Percentiles rank a stretch among this genome's conserved stretches.
Conservation (phyloP, 208 protist genomes). For the Crithidia bombi region DNA sequence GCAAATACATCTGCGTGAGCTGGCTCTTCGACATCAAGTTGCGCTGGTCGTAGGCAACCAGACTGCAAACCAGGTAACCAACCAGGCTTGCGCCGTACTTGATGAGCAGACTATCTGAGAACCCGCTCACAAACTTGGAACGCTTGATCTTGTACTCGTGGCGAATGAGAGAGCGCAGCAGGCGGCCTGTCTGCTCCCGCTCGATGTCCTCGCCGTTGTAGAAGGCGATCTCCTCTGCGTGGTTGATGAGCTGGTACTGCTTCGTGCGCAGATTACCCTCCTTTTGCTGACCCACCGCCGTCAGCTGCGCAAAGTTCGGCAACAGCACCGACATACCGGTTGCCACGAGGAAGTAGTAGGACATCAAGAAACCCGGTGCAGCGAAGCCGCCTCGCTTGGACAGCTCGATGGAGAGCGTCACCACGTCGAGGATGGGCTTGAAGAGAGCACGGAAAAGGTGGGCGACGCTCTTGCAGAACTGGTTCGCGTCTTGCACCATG, state of each 20-base stretch:
- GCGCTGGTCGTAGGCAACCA: conserved; percentile 48
- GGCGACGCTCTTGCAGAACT: conserved; percentile 79
- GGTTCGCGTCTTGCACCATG: conserved; percentile 71
- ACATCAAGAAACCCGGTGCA: conserved; percentile 59
- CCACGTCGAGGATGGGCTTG: conserved; percentile 82
- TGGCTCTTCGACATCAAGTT: conserved; percentile 40
- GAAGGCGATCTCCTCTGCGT: conserved; percentile 93
- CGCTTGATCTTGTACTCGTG: conserved; percentile 78
- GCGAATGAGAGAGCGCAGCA: conserved; percentile 64
- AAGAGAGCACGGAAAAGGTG: conserved; percentile 74
- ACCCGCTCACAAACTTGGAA: conserved; percentile 64
- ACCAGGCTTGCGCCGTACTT: conserved; percentile 80
- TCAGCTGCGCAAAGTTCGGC: conserved; percentile 75
- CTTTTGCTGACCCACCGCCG: conserved; percentile 72
- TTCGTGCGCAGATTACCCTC: conserved; percentile 81
- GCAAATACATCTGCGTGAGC: conserved; percentile 72
- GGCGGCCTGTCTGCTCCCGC: conserved; percentile 66
- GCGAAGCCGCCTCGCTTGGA: conserved; percentile 53
- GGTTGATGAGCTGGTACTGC: conserved; percentile 81
- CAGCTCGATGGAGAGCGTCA: conserved; percentile 73
- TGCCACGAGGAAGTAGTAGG: conserved; percentile 79
- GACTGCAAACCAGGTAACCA: conserved; percentile 77
- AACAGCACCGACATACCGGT: conserved; percentile 57
- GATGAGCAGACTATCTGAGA: conserved; percentile 71
- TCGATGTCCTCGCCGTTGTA: conserved; percentile 89